Percentiles rank a stretch among this genome's conserved stretches.
phyloP scores from a whole-genome alignment of 495 filamentous ascomycete species.

The Neurospora tetraspora region DNA sequence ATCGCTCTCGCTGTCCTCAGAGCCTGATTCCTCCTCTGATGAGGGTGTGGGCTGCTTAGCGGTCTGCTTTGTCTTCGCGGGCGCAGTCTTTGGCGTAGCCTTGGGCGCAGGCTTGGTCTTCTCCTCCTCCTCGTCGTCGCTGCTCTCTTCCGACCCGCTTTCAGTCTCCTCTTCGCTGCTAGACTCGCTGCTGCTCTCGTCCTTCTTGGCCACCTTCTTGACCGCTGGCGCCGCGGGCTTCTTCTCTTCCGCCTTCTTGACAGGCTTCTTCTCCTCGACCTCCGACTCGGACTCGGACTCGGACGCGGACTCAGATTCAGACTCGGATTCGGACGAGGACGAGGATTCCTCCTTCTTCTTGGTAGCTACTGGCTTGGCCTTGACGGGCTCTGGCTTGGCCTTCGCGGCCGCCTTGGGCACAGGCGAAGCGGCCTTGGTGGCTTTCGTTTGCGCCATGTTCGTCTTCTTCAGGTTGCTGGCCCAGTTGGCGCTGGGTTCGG shows the following conservation, averaged over 20 bases:
- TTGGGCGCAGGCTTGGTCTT: constrained; percentile 1
- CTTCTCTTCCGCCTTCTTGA: constrained; percentile 6
- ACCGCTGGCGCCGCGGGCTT: background rate
- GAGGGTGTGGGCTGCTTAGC: constrained; percentile 2
- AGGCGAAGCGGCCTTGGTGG: background rate
- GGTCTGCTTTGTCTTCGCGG: background rate
- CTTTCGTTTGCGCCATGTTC: background rate
- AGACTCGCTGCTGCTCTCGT: constrained; percentile 5
- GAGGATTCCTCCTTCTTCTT: constrained; percentile 4
- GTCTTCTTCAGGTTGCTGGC: constrained; percentile 7
- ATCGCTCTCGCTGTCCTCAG: constrained; percentile 14
- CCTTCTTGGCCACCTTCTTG: constrained; percentile 6
- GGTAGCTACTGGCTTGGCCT: constrained; percentile 4
- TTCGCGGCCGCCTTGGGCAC: constrained; percentile 2
- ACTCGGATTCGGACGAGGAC: constrained; percentile 10
- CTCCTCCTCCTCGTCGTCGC: background rate
- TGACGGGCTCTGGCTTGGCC: constrained; percentile 1
- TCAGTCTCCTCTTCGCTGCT: background rate
- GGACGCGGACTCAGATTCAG: constrained; percentile 14
- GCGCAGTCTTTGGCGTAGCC: constrained; percentile 3
- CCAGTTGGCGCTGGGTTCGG: constrained; percentile 1
- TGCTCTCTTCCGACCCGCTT: background rate
- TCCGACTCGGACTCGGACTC: constrained; percentile 11
- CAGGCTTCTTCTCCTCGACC: constrained; percentile 3
- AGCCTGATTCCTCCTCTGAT: constrained; percentile 6